These are phyloP conservation scores for Phytophthora idaei DNA, from an alignment of 352 stramenopile species.

Conservation along the genomic window DNA sequence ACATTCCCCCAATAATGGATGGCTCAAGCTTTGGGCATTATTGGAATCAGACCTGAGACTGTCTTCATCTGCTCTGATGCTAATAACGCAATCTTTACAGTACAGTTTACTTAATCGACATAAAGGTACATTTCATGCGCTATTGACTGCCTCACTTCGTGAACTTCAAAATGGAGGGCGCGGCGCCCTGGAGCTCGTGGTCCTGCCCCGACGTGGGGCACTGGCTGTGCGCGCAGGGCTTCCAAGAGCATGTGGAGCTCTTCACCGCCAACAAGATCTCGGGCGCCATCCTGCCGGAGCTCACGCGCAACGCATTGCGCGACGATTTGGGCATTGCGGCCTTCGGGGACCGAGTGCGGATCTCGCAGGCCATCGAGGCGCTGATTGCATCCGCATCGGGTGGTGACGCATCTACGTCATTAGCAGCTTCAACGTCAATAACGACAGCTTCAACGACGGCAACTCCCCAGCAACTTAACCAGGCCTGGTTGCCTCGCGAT, in stretches of 20 bases:
- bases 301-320: conserved; percentile 67
- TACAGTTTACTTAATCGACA: conserved; percentile 3
- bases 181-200: conserved; percentile 40
- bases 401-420: conserved; percentile 2
- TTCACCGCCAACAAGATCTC: conserved; percentile 66
- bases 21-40: not conserved
- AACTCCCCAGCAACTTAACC: conserved; percentile 17
- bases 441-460: conserved; percentile 6
- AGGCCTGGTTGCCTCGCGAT: conserved; percentile 27
- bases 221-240: conserved; percentile 41
- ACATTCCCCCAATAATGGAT: conserved; percentile 11
- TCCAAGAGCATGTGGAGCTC: conserved; percentile 41
- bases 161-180: conserved; percentile 31
- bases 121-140: conserved; percentile 12
- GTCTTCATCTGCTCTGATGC: conserved; percentile 1
- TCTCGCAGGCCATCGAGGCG: conserved; percentile 61
- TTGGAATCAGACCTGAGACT: conserved; percentile 27
- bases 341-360: conserved; percentile 65
- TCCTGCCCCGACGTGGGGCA: conserved; percentile 41
- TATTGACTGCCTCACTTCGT: conserved; percentile 17
- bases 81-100: conserved; percentile 22
- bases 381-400: conserved; percentile 26
- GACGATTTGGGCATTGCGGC: conserved; percentile 67
- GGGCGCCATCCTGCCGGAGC: conserved; percentile 60
- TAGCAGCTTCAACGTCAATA: conserved; percentile 6